Evolutionary conservation across 2,329 filamentous ascomycete species (phyloP), one percentile per base, ranked within the genome.

Genomic region (Pyrenophora teres): DNA sequence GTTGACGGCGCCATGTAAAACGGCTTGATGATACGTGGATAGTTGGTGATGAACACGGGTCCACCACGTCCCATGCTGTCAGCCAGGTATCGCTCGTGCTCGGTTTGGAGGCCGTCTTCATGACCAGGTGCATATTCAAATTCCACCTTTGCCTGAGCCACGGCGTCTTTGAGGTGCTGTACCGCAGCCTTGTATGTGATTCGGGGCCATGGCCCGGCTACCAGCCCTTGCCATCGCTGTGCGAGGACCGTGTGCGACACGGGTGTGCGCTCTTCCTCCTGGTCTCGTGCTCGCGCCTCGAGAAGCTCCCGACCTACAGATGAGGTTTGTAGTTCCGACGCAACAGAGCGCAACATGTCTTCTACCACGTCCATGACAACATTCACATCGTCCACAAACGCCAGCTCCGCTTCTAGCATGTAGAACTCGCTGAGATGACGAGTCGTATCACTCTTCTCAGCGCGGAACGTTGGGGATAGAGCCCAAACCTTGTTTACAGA

Each of bases 341-440:
- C 81, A 44, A 85, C 67, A 53, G 79, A 77, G 36, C 84, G 83
- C 43, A 97, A 78, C 81, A 96, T 86, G 47, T 86, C 80, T 72
- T 97, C 91, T 2, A 91, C 83, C n/a, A 93, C 74, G 50, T 87
- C 80, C 83, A 96, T 94, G 62, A 99, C 80, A 21, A 82, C 78
- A 25, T 82, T 77, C 59, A 96, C 79, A 57, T 85, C 78, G 40
- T 89, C 81, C 36, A 87, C 83, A 71, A 96, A 96, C 65, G 86
- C 87, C 70, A 92, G 79, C 74, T 99, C 94, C 13, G 87, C 92
- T 75, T 99, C 94, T 2, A 99, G 83, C 94, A 99, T 97, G 76
- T 97, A 97, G 68, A 99, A 97, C 70, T 99, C 94, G 77, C 91
- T 96, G 55, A 99, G 80, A 75, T 99, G 94, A 23, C 94, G 86